Evolutionary conservation across 2,329 filamentous ascomycete species (phyloP).

Genomic region (Ambrosiella beaveri): DNA sequence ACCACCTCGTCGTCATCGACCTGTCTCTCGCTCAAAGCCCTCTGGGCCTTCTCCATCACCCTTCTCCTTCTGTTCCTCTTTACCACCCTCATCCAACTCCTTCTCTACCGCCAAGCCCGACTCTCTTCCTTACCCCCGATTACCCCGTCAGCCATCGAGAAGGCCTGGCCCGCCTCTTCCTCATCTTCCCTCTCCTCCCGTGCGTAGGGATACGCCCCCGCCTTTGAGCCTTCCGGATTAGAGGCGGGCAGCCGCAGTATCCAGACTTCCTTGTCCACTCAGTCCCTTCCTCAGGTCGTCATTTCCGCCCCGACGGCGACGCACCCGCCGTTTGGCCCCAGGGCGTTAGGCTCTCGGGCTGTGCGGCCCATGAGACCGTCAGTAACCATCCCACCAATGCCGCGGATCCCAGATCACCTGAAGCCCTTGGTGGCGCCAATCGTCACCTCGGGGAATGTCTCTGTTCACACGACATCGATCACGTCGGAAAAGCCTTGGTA

Average conservation of each 20-base stretch:
- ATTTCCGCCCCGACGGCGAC: constrained; percentile 44
- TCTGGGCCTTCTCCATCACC: constrained; percentile 73
- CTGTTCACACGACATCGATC: neutral
- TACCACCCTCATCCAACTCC: constrained; percentile 38
- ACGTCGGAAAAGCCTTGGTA: constrained; percentile 12
- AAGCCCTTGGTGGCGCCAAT: neutral
- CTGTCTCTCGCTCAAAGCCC: constrained; percentile 70
- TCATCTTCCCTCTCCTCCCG: neutral
- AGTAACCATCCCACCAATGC: constrained; percentile 10
- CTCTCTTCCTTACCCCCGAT: neutral
- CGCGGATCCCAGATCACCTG: constrained; percentile 7
- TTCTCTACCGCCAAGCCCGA: constrained; percentile 39
- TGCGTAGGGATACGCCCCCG: neutral
- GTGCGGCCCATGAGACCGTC: neutral
- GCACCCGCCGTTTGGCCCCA: neutral
- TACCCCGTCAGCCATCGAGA: constrained; percentile 3
- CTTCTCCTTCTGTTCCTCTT: constrained; percentile 56
- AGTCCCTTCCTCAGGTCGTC: constrained; percentile 41
- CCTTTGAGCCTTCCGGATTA: neutral
- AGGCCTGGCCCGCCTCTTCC: neutral
- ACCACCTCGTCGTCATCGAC: constrained; percentile 35
- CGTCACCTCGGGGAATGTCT: neutral
- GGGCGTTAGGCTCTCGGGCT: constrained; percentile 7
- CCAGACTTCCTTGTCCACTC: constrained; percentile 61
- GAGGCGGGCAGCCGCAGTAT: neutral